Evolutionary conservation across 345 rosid genomes (phyloP).

Genomic region (Lumnitzera littorea): DNA sequence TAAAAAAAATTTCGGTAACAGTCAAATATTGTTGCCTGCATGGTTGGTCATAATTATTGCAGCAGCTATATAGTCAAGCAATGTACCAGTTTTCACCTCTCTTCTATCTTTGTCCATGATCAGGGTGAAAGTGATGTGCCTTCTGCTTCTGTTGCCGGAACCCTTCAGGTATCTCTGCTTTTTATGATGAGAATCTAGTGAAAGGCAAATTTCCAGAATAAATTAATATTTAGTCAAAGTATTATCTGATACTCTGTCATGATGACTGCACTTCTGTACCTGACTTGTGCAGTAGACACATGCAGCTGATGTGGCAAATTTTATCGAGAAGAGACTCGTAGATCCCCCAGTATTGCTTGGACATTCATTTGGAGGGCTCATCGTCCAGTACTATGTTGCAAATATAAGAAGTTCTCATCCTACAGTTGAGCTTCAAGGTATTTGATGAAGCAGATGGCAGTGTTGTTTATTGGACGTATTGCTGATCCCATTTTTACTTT

Average conservation of each 20-base stretch:
- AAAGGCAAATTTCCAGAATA: neutral
- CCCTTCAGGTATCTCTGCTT: conserved; percentile 54
- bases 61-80: neutral
- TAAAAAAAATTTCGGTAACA: no score
- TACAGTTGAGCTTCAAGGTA: conserved; percentile 25
- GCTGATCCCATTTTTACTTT: neutral
- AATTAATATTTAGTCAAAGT: neutral
- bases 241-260: no score
- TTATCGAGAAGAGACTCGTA: conserved; percentile 44
- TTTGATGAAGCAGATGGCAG: neutral
- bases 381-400: conserved; percentile 72
- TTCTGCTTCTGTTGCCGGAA: conserved; percentile 53
- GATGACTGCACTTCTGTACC: neutral
- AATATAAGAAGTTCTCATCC: conserved; percentile 25
- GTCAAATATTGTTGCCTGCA: neutral
- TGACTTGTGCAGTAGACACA: conserved; percentile 68
- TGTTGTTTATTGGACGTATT: conserved; percentile 1
- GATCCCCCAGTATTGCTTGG: conserved; percentile 69
- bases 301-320: conserved; percentile 75
- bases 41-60: no score
- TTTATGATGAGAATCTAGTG: conserved; percentile 1
- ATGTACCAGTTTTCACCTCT: neutral
- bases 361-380: conserved; percentile 89
- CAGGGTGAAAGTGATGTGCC: conserved; percentile 93
- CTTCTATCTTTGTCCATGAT: neutral